A percentile compares a stretch with the other conserved stretches of the same genome.
Conservation (phyloP, 2,329 filamentous ascomycete genomes). For the Myrmaecium sp. region DNA sequence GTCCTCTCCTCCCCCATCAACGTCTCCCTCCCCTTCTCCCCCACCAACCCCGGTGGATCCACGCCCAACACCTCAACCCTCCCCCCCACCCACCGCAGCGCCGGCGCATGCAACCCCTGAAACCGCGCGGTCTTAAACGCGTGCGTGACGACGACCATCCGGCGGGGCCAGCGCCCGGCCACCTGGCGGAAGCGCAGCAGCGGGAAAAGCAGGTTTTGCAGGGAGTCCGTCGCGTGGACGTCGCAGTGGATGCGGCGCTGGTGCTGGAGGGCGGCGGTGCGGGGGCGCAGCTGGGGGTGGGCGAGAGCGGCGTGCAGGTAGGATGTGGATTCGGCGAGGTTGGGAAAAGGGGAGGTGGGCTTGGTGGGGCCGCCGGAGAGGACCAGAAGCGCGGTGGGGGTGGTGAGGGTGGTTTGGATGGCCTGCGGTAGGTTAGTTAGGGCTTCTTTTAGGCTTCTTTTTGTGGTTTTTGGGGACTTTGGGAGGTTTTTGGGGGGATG, state of each 20-base stretch:
- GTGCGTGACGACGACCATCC: slow-evolving; percentile 28
- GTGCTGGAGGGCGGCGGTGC: slow-evolving; percentile 14
- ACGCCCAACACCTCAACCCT: slow-evolving; percentile 26
- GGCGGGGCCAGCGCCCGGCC: slow-evolving; percentile 22
- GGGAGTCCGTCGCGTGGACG: slow-evolving; percentile 63
- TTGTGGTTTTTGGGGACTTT: not conserved
- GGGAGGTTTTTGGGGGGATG: slow-evolving; percentile 1
- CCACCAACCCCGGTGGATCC: slow-evolving; percentile 26
- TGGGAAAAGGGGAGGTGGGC: too few species aligned
- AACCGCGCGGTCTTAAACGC: slow-evolving; percentile 30
- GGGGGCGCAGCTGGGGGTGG: slow-evolving; percentile 10
- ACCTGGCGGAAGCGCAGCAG: slow-evolving; percentile 37
- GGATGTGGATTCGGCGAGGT: slow-evolving; percentile 18
- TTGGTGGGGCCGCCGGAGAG: slow-evolving; percentile 51
- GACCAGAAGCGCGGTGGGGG: slow-evolving; percentile 35
- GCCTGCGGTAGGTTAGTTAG: too few species aligned
- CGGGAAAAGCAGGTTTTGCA: slow-evolving; percentile 68
- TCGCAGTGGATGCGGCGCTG: slow-evolving; percentile 40
- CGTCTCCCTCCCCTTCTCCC: slow-evolving; percentile 17
- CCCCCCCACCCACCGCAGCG: slow-evolving; percentile 26
- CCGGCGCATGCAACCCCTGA: slow-evolving; percentile 21
- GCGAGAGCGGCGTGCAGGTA: slow-evolving; percentile 18
- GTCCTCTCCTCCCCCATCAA: slow-evolving; percentile 18
- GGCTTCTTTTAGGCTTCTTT: not conserved
- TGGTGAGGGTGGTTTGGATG: slow-evolving; percentile 45